Conservation (phyloP, 305 asterid species). For the Fraxinus dipetala region DNA sequence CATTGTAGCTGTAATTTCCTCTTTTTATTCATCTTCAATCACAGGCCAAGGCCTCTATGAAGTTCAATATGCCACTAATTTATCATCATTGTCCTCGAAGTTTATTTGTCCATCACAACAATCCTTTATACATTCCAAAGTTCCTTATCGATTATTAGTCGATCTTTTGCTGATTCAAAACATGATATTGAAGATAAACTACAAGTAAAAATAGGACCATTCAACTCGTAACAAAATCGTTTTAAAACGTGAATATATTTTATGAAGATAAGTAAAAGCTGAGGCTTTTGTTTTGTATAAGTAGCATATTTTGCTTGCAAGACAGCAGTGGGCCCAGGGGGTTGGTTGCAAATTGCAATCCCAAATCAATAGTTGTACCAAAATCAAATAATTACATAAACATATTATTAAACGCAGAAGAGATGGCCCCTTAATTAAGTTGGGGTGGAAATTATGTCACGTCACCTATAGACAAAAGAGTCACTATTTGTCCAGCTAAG, state of each 20-base stretch:
- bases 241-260: not conserved
- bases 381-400: constrained; percentile 13
- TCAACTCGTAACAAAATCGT: not conserved
- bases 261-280: not conserved
- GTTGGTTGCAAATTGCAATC: not conserved
- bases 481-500: constrained; percentile 37
- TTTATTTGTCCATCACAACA: not conserved
- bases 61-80: not conserved
- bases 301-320: not conserved
- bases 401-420: not conserved
- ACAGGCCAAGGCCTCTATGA: not conserved
- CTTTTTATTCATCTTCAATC: not conserved
- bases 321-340: not conserved
- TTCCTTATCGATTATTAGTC: not conserved
- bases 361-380: not conserved
- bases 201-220: not conserved
- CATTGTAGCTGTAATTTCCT: too few species aligned
- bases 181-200: not conserved
- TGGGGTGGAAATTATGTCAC: constrained; percentile 25
- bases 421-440: constrained; percentile 23
- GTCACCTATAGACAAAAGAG: constrained; percentile 19
- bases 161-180: not conserved
- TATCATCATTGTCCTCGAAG: not conserved
- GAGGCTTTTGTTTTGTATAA: not conserved
- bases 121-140: not conserved